Evolutionary conservation across 345 rosid species (phyloP).

Genomic region (Lagerstroemia speciosa): DNA sequence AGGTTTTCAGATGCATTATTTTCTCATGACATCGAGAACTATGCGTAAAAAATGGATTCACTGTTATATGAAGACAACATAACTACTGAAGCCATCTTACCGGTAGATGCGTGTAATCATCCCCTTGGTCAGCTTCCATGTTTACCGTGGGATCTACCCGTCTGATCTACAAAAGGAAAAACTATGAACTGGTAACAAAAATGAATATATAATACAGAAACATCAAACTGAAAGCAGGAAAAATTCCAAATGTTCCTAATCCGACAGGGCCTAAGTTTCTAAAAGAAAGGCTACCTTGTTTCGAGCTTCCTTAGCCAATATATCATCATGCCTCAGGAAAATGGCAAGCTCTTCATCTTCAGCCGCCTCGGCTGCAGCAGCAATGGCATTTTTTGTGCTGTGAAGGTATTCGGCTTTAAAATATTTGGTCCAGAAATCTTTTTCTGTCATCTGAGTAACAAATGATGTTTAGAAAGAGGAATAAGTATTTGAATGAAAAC

Average conservation of each 20-base stretch:
- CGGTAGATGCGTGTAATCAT: conserved; percentile 87
- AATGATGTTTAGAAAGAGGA: neutral
- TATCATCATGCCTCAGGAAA: conserved; percentile 80
- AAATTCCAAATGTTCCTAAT: neutral
- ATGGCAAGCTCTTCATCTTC: conserved; percentile 96
- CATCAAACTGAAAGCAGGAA: conserved; percentile 6
- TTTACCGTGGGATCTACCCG: conserved; percentile 91
- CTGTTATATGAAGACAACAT: neutral
- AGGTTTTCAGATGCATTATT: neutral
- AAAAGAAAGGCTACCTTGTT: conserved; percentile 46
- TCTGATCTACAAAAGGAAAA: conserved; percentile 48
- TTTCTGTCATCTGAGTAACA: conserved; percentile 65
- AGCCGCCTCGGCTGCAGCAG: conserved; percentile 94
- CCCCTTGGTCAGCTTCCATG: conserved; percentile 93
- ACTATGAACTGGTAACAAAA: conserved; percentile 3
- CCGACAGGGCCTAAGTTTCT: neutral
- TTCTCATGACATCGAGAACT: neutral
- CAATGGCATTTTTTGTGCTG: conserved; percentile 54
- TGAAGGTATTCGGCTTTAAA: conserved; percentile 90
- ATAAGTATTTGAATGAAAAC: neutral
- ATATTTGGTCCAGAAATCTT: conserved; percentile 92
- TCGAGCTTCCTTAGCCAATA: conserved; percentile 70
- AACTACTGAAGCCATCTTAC: conserved; percentile 29
- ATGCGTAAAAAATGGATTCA: neutral
- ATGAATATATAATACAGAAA: conserved; percentile 9